phyloP scores from a whole-genome alignment of 805 yeast genomes.

The Pichia heedii region DNA sequence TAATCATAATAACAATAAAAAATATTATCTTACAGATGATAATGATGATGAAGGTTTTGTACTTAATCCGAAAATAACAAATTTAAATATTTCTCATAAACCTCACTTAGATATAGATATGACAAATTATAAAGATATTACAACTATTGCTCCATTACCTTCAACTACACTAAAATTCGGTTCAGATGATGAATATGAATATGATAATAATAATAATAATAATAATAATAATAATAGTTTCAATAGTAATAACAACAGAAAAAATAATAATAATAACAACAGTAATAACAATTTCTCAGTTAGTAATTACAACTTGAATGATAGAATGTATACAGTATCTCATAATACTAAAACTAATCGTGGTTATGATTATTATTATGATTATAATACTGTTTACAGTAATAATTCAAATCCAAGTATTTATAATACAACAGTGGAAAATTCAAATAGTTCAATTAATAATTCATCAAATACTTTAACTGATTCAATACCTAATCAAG shows the following conservation, averaged over 20 bases:
- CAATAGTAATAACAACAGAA: conserved; percentile 19
- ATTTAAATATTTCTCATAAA: conserved; percentile 20
- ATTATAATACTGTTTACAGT: conserved; percentile 68
- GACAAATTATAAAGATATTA: conserved; percentile 12
- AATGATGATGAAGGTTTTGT: conserved; percentile 22
- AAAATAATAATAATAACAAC: neutral
- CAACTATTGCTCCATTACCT: conserved; percentile 73
- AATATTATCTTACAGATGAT: conserved; percentile 18
- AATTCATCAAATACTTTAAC: neutral
- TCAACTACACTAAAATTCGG: conserved; percentile 80
- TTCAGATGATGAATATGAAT: conserved; percentile 49
- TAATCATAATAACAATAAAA: neutral
- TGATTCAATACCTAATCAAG: conserved; percentile 2
- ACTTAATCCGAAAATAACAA: conserved; percentile 12
- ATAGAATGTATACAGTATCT: conserved; percentile 42
- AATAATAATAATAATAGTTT: neutral
- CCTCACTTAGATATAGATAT: conserved; percentile 15
- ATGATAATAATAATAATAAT: neutral
- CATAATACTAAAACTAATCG: conserved; percentile 66
- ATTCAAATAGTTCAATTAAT: conserved; percentile 2
- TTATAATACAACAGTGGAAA: conserved; percentile 8
- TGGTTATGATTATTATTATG: conserved; percentile 72
- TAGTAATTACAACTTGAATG: conserved; percentile 17
- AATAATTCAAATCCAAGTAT: conserved; percentile 39
- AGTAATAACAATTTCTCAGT: neutral